Evolutionary conservation across 192 early-diverging fungal genomes (phyloP).

Genomic region (Phycomyces nitens): DNA sequence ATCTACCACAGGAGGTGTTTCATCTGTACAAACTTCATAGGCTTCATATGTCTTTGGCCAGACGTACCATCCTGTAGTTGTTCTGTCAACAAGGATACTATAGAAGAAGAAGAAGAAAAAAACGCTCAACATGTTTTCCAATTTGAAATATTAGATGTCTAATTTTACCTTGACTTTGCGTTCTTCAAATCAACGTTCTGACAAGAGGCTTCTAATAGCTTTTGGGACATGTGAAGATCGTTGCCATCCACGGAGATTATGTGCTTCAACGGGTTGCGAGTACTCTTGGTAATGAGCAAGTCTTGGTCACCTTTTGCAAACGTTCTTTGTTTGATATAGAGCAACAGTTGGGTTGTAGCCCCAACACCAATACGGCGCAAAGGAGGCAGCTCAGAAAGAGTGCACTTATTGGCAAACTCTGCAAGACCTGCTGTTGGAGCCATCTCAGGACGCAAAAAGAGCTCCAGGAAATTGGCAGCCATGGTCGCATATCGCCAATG

Average conservation of each 20-base stretch:
- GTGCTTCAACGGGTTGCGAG: conserved; percentile 39
- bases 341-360: conserved; percentile 57
- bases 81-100: conserved; percentile 59
- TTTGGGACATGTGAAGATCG: not conserved
- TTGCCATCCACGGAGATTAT: not conserved
- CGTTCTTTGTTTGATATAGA: conserved; percentile 70
- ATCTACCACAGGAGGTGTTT: conserved; percentile 54
- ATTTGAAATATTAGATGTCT: too few species aligned
- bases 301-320: conserved; percentile 46
- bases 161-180: not conserved
- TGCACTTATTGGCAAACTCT: conserved; percentile 51
- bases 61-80: conserved; percentile 72
- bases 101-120: not conserved
- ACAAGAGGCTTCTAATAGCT: conserved; percentile 25
- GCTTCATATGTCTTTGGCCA: conserved; percentile 66
- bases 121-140: too few species aligned
- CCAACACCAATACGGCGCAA: conserved; percentile 66
- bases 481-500: conserved; percentile 86
- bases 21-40: conserved; percentile 40
- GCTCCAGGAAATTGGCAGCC: conserved; percentile 76
- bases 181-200: conserved; percentile 8
- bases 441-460: conserved; percentile 59
- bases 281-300: conserved; percentile 38
- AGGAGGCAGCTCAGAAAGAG: conserved; percentile 70
- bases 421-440: conserved; percentile 55